These are phyloP conservation scores for Pulveroboletus ravenelii DNA, from an alignment of 768 basidiomycete genomes.

Conservation along the genomic window DNA sequence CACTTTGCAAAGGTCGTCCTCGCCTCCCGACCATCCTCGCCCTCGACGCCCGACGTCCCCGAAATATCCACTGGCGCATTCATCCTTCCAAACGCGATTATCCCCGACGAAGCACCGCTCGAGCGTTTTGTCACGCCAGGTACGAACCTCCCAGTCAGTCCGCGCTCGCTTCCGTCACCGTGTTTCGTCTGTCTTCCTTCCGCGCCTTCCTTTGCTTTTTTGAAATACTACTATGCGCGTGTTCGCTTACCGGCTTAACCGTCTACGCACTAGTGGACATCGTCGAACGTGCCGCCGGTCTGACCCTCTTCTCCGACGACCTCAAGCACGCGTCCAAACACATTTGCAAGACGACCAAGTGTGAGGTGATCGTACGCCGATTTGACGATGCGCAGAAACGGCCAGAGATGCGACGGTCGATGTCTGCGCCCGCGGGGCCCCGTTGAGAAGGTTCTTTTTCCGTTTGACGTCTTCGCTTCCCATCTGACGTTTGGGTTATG, in stretches of 20 bases:
- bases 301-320: slow-evolving; percentile 79
- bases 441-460: not conserved
- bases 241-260: not conserved
- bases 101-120: slow-evolving; percentile 78
- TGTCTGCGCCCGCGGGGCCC: slow-evolving; percentile 35
- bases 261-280: slow-evolving; percentile 62
- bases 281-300: slow-evolving; percentile 86
- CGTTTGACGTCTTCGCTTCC: slow-evolving; percentile 7
- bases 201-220: not conserved
- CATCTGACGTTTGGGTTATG: not conserved
- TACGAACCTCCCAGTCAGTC: slow-evolving; percentile 30
- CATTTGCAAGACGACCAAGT: slow-evolving; percentile 86
- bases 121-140: slow-evolving; percentile 80
- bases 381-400: slow-evolving; percentile 90
- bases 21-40: slow-evolving; percentile 68
- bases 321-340: slow-evolving; percentile 74
- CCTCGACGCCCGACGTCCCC: slow-evolving; percentile 59
- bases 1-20: slow-evolving; percentile 97
- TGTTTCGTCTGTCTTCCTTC: not conserved
- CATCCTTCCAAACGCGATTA: slow-evolving; percentile 90
- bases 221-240: not conserved
- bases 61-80: slow-evolving; percentile 92
- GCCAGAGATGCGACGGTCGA: slow-evolving; percentile 45
- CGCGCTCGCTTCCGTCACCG: not conserved
- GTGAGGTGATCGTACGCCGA: slow-evolving; percentile 78